Base-by-base conservation (phyloP, 257 asterid species). In the Cinchona pubescens region DNA sequence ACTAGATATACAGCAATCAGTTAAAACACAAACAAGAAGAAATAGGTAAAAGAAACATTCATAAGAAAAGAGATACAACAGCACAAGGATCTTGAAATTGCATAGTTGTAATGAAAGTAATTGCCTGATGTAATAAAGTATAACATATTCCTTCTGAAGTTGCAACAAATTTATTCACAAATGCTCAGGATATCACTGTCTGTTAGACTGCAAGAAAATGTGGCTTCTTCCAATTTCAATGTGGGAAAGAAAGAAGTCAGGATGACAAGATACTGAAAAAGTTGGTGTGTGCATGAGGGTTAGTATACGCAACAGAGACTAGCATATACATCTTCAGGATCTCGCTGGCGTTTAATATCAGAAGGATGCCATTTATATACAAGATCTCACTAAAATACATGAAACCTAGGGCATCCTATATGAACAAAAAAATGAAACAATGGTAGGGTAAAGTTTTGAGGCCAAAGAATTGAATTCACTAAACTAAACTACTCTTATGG, bases 321-420 rank as follows among this genome's bases (percentile, higher is more conserved):
- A 2, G 73, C n/a, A n/a, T 45, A 43, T 68, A 45, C 59, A 68
- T 13, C 27, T 45, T 27, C 15, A 19, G 73, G 59, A 40, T 9
- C 29, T 25, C 9, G 29, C 27, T 67, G 59, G 73, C 77, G n/a
- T n/a, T n/a, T n/a, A 35, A 49, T 9, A 21, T 64, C 78, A 77
- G 85, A 76, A 62, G 86, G 86, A 83, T 80, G 88, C 86, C 11
- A 25, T 82, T 21, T 82, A 84, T 77, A 63, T 74, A 81, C 85
- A 83, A 71, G 64, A 73, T 46, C 85, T 80, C 82, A 58, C 40
- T 71, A 64, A 78, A 72, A 79, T 79, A 74, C 75, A 76, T 29
- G 49, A 72, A 59, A 67, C 85, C 90, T 85, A 76, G 19, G 19
- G 87, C 89, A 85, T 77, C 90, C 85, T 75, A 48, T 78, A 85